A percentile compares a stretch with the other conserved stretches of the same genome.
phyloP scores from a whole-genome alignment of 106 monocot genomes.

The Amphibolis antarctica region DNA sequence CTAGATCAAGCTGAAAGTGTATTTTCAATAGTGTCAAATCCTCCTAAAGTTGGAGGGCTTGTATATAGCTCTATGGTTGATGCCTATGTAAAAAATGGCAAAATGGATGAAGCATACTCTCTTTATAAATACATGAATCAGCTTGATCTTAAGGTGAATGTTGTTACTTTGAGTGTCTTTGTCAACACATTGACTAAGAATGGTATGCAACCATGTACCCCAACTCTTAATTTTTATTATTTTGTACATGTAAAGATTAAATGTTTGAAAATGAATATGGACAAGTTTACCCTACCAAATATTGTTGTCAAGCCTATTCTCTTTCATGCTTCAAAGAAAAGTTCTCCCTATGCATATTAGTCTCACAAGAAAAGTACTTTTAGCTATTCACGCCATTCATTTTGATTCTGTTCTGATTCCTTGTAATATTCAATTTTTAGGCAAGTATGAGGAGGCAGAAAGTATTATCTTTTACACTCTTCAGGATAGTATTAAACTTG shows the following conservation, averaged over 20 bases:
- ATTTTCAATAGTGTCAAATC: conserved; percentile 25
- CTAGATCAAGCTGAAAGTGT: conserved; percentile 38
- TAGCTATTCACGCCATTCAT: background rate
- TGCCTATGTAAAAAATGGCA: conserved; percentile 50
- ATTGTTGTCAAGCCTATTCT: no score
- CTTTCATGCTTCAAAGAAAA: no score
- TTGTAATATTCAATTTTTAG: conserved; percentile 18
- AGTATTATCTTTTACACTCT: conserved; percentile 52
- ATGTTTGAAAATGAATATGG: no score
- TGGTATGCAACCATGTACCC: conserved; percentile 23
- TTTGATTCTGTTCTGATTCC: background rate
- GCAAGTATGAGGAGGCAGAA: conserved; percentile 69
- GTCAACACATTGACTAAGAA: conserved; percentile 61
- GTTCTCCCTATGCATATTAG: no score
- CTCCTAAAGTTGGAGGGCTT: conserved; percentile 18
- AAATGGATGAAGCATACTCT: conserved; percentile 43
- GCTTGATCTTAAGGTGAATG: conserved; percentile 39
- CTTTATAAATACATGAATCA: conserved; percentile 37
- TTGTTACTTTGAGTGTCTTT: conserved; percentile 54
- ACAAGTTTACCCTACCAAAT: no score
- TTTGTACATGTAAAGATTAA: no score
- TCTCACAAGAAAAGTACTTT: no score
- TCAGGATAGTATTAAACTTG: conserved; percentile 34
- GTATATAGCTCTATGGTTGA: conserved; percentile 60
- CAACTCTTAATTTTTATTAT: background rate